Conservation (phyloP, 352 stramenopile species). For the Pythium dissimile region DNA sequence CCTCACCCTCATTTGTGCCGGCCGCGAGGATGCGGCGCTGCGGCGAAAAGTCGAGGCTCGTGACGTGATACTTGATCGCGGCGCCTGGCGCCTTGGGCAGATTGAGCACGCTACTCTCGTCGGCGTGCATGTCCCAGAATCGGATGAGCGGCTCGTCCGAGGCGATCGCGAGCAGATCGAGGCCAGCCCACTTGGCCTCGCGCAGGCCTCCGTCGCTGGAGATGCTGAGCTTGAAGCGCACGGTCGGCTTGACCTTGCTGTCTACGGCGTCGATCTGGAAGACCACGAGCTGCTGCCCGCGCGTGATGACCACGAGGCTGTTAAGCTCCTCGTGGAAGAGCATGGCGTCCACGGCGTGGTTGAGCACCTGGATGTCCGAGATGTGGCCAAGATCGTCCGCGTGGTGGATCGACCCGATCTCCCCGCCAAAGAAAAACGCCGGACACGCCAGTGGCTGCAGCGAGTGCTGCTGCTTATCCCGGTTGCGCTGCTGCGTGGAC, state of each 20-base stretch:
- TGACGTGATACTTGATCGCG: conserved; percentile 57
- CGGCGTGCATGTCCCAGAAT: conserved; percentile 90
- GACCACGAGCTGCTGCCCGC: conserved; percentile 84
- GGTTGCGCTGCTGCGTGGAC: conserved; percentile 6
- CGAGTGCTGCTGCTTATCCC: conserved; percentile 8
- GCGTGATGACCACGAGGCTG: conserved; percentile 89
- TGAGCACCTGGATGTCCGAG: conserved; percentile 84
- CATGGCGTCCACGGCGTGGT: conserved; percentile 87
- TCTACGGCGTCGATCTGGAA: conserved; percentile 84
- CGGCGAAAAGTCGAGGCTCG: conserved; percentile 87
- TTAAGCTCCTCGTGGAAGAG: conserved; percentile 84
- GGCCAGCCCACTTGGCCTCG: conserved; percentile 86
- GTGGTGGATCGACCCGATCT: conserved; percentile 87
- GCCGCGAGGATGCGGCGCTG: conserved; percentile 84
- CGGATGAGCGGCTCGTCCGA: conserved; percentile 88
- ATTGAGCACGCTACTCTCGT: conserved; percentile 91
- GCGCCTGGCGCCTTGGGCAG: conserved; percentile 40
- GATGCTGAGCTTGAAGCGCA: conserved; percentile 89
- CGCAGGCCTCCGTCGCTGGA: conserved; percentile 77
- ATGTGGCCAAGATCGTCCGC: conserved; percentile 92
- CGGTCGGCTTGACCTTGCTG: conserved; percentile 77
- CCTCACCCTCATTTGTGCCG: conserved; percentile 76
- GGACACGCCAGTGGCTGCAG: conserved; percentile 44
- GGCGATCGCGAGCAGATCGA: conserved; percentile 86
- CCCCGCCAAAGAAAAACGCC: conserved; percentile 93